These are phyloP conservation scores for Candida ipomoeae DNA, from an alignment of 805 yeast genomes.

Conservation along the genomic window DNA sequence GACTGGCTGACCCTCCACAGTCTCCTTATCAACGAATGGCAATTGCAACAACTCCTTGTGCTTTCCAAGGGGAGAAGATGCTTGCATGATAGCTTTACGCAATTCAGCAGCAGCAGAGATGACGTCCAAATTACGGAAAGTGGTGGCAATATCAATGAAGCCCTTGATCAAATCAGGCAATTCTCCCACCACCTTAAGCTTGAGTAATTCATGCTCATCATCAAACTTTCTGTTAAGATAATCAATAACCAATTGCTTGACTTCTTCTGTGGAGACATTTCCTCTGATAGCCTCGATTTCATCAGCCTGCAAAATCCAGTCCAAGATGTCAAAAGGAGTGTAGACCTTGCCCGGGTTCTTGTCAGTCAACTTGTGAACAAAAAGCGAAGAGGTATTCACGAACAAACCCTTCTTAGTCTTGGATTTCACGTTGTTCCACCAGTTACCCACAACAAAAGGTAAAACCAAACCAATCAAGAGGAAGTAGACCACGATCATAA, in stretches of 20 bases:
- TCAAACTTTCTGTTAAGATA: constrained; percentile 53
- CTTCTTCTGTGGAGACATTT: constrained; percentile 41
- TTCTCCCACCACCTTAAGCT: constrained; percentile 55
- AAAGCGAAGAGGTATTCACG: constrained; percentile 74
- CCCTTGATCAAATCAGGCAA: constrained; percentile 67
- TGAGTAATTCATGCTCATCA: constrained; percentile 29
- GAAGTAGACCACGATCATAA: constrained; percentile 61
- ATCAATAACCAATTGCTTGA: constrained; percentile 48
- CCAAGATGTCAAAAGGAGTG: constrained; percentile 52
- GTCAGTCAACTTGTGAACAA: constrained; percentile 69
- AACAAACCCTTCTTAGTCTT: constrained; percentile 81
- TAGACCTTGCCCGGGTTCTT: constrained; percentile 65
- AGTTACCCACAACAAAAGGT: constrained; percentile 74
- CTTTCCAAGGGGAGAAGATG: constrained; percentile 51
- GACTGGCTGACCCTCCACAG: constrained; percentile 42
- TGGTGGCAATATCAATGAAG: constrained; percentile 74
- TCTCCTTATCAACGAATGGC: constrained; percentile 60
- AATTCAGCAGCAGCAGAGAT: constrained; percentile 59
- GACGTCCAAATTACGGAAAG: constrained; percentile 70
- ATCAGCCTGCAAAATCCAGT: constrained; percentile 58
- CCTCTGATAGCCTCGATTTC: constrained; percentile 53
- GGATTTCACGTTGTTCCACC: constrained; percentile 86
- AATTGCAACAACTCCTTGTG: constrained; percentile 73
- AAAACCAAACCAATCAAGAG: constrained; percentile 69
- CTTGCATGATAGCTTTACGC: constrained; percentile 71